These are phyloP conservation scores for Senna tora DNA, from an alignment of 306 rosid genomes.

Conservation along the genomic window DNA sequence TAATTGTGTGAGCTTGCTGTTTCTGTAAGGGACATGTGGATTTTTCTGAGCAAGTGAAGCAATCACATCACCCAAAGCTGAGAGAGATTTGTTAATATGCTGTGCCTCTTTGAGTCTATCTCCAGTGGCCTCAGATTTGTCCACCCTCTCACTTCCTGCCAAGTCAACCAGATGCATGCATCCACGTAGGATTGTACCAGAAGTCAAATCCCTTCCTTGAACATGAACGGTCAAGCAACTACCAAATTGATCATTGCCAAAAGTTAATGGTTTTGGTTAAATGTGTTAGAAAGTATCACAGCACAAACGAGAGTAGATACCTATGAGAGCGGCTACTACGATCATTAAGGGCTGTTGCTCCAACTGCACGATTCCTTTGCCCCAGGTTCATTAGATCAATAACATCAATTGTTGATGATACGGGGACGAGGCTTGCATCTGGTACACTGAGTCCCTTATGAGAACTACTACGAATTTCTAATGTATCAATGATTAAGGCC, in stretches of 20 bases:
- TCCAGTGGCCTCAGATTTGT: constrained; percentile 96
- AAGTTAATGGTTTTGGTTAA: constrained; percentile 26
- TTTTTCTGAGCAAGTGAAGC: constrained; percentile 97
- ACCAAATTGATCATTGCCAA: constrained; percentile 47
- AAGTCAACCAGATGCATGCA: constrained; percentile 98
- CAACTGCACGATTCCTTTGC: constrained; percentile 87
- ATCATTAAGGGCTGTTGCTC: constrained; percentile 95
- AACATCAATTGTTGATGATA: constrained; percentile 81
- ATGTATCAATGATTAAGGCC: constrained; percentile 62
- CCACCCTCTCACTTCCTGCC: constrained; percentile 98
- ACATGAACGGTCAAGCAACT: constrained; percentile 98
- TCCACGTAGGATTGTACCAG: constrained; percentile 76
- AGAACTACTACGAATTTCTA: constrained; percentile 90
- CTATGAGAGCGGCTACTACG: constrained; percentile 99
- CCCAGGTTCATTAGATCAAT: constrained; percentile 94
- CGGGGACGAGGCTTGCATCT: constrained; percentile 78
- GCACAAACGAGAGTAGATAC: constrained; percentile 39
- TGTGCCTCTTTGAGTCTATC: constrained; percentile 97
- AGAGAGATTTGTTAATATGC: constrained; percentile 90
- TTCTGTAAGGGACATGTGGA: constrained; percentile 92
- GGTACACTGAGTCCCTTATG: constrained; percentile 90
- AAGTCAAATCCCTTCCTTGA: constrained; percentile 96
- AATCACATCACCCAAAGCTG: constrained; percentile 96
- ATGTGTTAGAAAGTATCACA: constrained; percentile 2
- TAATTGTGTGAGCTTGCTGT: constrained; percentile 93